A percentile compares a stretch with the other conserved stretches of the same genome.
phyloP scores from a whole-genome alignment of 768 basidiomycete genomes.

The Psilocybe tampanensis region DNA sequence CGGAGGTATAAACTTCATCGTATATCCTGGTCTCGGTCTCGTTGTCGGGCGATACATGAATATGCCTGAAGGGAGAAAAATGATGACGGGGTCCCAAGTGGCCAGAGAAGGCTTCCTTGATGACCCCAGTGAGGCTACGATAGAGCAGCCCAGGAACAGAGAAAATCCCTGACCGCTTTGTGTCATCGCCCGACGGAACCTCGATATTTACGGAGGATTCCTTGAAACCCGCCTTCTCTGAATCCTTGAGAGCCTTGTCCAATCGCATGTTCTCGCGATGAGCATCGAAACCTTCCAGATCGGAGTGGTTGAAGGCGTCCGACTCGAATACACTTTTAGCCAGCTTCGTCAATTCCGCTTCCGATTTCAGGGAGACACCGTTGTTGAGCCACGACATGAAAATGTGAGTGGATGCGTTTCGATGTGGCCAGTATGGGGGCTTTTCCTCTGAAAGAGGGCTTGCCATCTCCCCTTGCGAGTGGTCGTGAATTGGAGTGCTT shows the following conservation, averaged over 20 bases:
- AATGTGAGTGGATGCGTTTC: neutral
- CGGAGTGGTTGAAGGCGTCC: slow-evolving; percentile 14
- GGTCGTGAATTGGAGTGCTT: too few relatives aligned
- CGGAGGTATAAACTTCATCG: slow-evolving; percentile 33
- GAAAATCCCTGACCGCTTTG: slow-evolving; percentile 19
- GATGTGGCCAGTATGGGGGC: slow-evolving; percentile 11
- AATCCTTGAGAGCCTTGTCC: slow-evolving; percentile 11
- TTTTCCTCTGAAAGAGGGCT: neutral
- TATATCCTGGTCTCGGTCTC: slow-evolving; percentile 18
- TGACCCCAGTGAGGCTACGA: slow-evolving; percentile 22
- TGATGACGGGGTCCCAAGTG: slow-evolving; percentile 23
- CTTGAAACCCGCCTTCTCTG: slow-evolving; percentile 5
- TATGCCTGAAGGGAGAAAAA: slow-evolving; percentile 30
- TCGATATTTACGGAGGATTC: slow-evolving; percentile 23
- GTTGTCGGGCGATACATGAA: slow-evolving; percentile 9
- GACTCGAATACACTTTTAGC: slow-evolving; percentile 21
- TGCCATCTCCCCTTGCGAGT: too few relatives aligned
- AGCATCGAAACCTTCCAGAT: slow-evolving; percentile 13
- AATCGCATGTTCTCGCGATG: slow-evolving; percentile 14
- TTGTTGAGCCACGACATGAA: slow-evolving; percentile 30
- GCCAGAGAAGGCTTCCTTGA: slow-evolving; percentile 24
- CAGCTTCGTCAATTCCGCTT: slow-evolving; percentile 12
- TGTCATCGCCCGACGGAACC: slow-evolving; percentile 29
- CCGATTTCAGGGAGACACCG: slow-evolving; percentile 13
- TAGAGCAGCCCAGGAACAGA: slow-evolving; percentile 29